Percentiles rank a stretch among this genome's conserved stretches.
Conservation (phyloP, 23 red algal genomes). For the Gracilaria vermiculophylla region DNA sequence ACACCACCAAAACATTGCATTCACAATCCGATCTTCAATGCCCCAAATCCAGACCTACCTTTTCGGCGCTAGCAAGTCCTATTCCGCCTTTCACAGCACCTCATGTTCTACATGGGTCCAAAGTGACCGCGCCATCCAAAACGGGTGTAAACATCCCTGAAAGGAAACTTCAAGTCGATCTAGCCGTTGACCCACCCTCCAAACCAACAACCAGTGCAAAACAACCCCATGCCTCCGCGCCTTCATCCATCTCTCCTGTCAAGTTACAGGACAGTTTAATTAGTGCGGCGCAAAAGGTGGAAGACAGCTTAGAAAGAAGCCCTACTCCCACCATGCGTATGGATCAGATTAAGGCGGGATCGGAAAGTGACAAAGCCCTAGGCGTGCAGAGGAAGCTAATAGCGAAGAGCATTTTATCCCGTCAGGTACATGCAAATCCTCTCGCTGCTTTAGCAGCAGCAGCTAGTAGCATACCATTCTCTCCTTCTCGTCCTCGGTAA, state of each 20-base stretch:
- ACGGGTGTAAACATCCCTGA: not conserved
- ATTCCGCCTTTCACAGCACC: not conserved
- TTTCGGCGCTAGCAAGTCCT: not conserved
- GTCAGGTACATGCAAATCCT: slow-evolving; percentile 3
- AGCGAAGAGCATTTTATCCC: not conserved
- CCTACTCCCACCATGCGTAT: not conserved
- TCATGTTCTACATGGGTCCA: not conserved
- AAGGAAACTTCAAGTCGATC: not conserved
- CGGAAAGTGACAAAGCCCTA: not conserved
- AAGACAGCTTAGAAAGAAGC: not conserved
- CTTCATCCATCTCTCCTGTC: not conserved
- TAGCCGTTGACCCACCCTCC: not conserved
- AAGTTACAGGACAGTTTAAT: not conserved
- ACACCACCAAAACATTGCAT: not conserved
- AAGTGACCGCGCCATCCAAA: not conserved
- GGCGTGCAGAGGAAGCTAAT: slow-evolving; percentile 9
- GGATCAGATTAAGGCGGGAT: not conserved
- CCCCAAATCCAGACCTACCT: not conserved
- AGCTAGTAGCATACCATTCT: slow-evolving; percentile 56
- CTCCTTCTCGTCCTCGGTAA: not conserved
- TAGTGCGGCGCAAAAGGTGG: not conserved
- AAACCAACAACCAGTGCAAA: not conserved
- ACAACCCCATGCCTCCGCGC: not conserved
- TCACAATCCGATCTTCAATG: not conserved
- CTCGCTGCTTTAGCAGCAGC: slow-evolving; percentile 57